Percentiles rank a stretch among this genome's conserved stretches.
phyloP scores from a whole-genome alignment of 768 basidiomycete genomes.

The Pleurotus tuoliensis region DNA sequence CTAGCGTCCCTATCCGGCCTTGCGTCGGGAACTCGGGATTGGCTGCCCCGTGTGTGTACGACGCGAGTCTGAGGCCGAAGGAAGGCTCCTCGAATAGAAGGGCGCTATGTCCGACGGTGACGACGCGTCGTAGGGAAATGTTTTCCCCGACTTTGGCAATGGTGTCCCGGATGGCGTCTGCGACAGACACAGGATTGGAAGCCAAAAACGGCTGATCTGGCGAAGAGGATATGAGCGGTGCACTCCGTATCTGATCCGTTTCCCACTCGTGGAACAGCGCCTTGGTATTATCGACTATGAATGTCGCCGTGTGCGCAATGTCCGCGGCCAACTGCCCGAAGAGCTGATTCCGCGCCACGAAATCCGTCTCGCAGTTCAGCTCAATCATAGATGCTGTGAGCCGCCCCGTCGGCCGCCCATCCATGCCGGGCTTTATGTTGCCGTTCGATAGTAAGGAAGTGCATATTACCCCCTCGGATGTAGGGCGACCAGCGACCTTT shows the following conservation, averaged over 20 bases:
- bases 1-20: constrained; percentile 59
- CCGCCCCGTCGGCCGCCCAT: constrained; percentile 34
- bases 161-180: constrained; percentile 59
- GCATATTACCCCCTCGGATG: constrained; percentile 78
- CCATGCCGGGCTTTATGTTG: constrained; percentile 22
- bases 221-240: constrained; percentile 57
- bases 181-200: constrained; percentile 45
- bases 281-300: constrained; percentile 45
- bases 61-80: constrained; percentile 41
- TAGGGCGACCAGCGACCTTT: constrained; percentile 72
- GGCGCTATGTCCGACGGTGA: constrained; percentile 35
- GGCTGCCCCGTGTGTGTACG: constrained; percentile 60
- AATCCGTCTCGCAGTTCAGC: constrained; percentile 96
- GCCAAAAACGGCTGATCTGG: constrained; percentile 21
- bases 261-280: constrained; percentile 45
- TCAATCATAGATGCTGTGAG: constrained; percentile 86
- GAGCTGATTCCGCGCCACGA: constrained; percentile 82
- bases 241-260: constrained; percentile 48
- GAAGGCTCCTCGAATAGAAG: constrained; percentile 32
- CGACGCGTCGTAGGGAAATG: constrained; percentile 62
- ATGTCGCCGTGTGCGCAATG: constrained; percentile 82
- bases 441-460: constrained; percentile 72
- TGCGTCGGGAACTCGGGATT: constrained; percentile 36
- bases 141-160: constrained; percentile 82
- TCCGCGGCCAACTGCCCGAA: constrained; percentile 75